Percentiles rank a stretch among this genome's conserved stretches.
Evolutionary conservation across 805 yeast genomes (phyloP).

Genomic region (Ogataea neopini): DNA sequence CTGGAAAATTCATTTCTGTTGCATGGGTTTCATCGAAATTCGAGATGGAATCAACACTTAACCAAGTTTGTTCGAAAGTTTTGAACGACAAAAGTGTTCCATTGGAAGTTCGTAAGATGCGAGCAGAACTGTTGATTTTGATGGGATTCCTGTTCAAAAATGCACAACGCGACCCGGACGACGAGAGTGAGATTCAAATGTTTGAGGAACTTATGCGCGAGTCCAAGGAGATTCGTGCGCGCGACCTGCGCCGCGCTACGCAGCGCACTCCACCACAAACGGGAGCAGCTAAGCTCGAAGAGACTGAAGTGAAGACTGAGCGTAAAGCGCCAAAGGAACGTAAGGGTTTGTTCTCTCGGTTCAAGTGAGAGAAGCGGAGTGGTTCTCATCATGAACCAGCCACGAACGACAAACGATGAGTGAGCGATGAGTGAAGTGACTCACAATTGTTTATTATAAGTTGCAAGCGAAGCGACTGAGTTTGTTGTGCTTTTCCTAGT

Average conservation of each 20-base stretch:
- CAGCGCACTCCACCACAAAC: slow-evolving; percentile 8
- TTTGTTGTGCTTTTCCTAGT: no score
- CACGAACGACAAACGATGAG: no score
- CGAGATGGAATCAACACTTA: slow-evolving; percentile 72
- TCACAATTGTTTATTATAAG: not conserved
- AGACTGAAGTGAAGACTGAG: not conserved
- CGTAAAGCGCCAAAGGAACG: slow-evolving; percentile 1
- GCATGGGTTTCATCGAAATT: slow-evolving; percentile 84
- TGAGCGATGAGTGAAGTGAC: not conserved
- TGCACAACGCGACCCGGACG: slow-evolving; percentile 62
- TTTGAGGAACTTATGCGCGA: slow-evolving; percentile 59
- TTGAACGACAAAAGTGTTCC: slow-evolving; percentile 57
- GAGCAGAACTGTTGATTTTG: slow-evolving; percentile 63
- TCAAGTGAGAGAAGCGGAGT: slow-evolving; percentile 7
- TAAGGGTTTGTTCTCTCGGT: slow-evolving; percentile 17
- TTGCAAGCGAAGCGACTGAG: no score
- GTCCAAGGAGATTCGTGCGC: slow-evolving; percentile 31
- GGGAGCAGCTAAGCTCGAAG: not conserved
- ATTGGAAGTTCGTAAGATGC: slow-evolving; percentile 46
- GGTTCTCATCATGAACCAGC: no score
- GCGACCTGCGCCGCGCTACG: slow-evolving; percentile 31
- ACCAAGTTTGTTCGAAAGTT: slow-evolving; percentile 68
- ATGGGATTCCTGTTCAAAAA: slow-evolving; percentile 64
- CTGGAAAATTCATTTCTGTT: slow-evolving; percentile 79
- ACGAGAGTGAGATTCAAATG: slow-evolving; percentile 73